Evolutionary conservation across 495 filamentous ascomycete species (phyloP), one percentile per base, ranked within the genome.

Genomic region (Acidomyces sp.): DNA sequence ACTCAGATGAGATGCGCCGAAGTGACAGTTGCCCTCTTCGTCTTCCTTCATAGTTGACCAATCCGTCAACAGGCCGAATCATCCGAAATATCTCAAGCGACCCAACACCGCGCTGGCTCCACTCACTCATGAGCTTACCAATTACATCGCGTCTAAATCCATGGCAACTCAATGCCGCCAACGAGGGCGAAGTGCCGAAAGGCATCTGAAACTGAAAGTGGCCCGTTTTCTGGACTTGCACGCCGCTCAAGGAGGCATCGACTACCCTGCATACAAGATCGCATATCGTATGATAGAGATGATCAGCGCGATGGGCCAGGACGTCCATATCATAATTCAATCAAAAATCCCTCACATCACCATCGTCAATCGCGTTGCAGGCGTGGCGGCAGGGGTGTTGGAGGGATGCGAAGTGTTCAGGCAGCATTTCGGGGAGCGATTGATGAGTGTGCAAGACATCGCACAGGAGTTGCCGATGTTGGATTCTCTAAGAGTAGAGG

Each of bases 251-350:
- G 37, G 37, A n/a, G 47, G 35, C 15, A 20, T 50, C 17, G 30
- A 41, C 7, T 16, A 19, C 12, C 15, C 28, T 7, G 34, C 18
- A 18, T 33, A 34, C 34, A 36, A 37, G 25, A 49, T 25, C 28
- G 29, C 45, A 3, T 24, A 39, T 17, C 46, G 46, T 19, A 49
- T 44, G 40, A 17, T 44, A 4, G 9, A 21, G 27, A 24, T 49
- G 15, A 44, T 49, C 12, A 28, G 26, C 27, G 40, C 40, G 6
- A 28, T 49, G 10, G 41, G 41, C 12, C 21, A n/a, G 9, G 45
- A 48, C 3, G 2, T 41, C 5, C 34, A 43, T 24, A 20, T n/a
- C 9, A 26, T 48, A 23, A 37, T 3, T 25, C 12, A 28, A 1
- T 33, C 25, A 10, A 32, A 34, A n/a, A 33, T 34, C 24, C 24